These are phyloP conservation scores for Moringa oleifera DNA, from an alignment of 345 rosid genomes.

Conservation along the genomic window DNA sequence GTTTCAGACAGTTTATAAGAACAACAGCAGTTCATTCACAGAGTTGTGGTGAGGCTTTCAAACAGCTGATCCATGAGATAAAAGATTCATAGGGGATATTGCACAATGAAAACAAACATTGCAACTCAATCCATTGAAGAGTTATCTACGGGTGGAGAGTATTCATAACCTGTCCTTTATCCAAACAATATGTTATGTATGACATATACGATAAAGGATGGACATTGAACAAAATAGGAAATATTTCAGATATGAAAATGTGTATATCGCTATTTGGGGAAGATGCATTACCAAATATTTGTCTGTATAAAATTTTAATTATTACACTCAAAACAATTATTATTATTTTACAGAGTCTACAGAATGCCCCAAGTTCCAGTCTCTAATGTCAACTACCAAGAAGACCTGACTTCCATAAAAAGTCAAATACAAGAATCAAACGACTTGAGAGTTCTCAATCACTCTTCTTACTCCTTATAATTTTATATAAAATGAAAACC, in stretches of 20 bases:
- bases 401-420: neutral
- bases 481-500: neutral
- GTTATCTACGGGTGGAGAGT: neutral
- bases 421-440: neutral
- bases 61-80: neutral
- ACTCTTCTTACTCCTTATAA: neutral
- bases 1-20: too few species aligned
- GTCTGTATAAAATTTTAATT: conserved; percentile 2
- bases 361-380: neutral
- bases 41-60: too few species aligned
- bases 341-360: neutral
- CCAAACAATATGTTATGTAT: too few species aligned
- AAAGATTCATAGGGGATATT: neutral
- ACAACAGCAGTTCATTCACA: too few species aligned
- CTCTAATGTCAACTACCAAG: neutral
- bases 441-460: conserved; percentile 1
- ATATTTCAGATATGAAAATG: too few species aligned
- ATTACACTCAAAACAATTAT: neutral
- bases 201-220: neutral
- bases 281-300: neutral
- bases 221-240: neutral
- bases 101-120: neutral
- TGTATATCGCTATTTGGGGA: neutral
- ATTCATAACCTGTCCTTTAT: neutral
- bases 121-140: neutral